Evolutionary conservation across 2,329 filamentous ascomycete genomes (phyloP).

Genomic region (Phoma herbarum): DNA sequence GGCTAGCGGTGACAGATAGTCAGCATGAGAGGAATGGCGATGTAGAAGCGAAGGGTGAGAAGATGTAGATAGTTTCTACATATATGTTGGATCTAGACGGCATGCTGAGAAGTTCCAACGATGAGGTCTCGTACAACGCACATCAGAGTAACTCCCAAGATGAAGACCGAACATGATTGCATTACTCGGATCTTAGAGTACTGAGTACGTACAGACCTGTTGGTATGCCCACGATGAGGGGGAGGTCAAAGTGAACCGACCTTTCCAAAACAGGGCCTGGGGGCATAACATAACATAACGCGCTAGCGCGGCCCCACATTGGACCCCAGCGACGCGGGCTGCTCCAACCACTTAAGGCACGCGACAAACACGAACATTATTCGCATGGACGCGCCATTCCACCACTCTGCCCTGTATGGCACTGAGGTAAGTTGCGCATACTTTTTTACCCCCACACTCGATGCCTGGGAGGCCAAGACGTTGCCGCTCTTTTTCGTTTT

Average conservation of each 20-base stretch:
- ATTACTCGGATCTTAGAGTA: no score
- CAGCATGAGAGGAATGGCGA: slow-evolving; percentile 37
- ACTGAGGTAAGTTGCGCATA: slow-evolving; percentile 26
- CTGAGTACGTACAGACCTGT: no score
- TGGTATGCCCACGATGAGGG: no score
- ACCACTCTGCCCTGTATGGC: slow-evolving; percentile 22
- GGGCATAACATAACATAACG: no score
- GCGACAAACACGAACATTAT: slow-evolving; percentile 29
- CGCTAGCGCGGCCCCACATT: slow-evolving; percentile 11
- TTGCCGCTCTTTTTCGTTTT: neutral
- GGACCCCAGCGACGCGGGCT: slow-evolving; percentile 13
- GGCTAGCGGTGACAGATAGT: slow-evolving; percentile 42
- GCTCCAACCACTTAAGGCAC: slow-evolving; percentile 28
- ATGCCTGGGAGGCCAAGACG: neutral
- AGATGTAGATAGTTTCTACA: no score
- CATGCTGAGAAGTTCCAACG: no score
- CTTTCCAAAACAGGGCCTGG: no score
- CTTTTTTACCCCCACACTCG: neutral
- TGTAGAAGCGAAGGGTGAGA: slow-evolving; percentile 34
- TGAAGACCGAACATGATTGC: no score
- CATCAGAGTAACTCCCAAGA: no score
- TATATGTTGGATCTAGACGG: no score
- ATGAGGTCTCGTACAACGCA: no score
- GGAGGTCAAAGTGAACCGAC: neutral
- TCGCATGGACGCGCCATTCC: slow-evolving; percentile 34